Evolutionary conservation across 805 yeast genomes (phyloP), one percentile per base, ranked within the genome.

Genomic region (Vanderwaltozyma polyspora): DNA sequence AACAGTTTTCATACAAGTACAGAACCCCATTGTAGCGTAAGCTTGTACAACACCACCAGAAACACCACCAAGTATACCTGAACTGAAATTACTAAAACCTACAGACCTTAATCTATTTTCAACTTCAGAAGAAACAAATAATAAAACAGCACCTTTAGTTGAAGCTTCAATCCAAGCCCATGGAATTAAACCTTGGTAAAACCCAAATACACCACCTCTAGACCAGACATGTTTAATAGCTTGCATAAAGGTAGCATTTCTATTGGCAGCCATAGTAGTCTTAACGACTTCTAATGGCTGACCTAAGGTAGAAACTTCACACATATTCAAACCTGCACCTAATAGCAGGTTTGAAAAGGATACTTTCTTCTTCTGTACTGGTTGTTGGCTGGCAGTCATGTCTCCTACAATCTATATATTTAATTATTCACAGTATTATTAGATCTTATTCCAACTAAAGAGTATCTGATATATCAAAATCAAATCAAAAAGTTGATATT

Each of bases 121-220:
- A 34, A 86, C 82, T 57, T 91, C 97, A 30, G 93, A 76, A 30
- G 94, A 79, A 23, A 86, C 95, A 51, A 91, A 91, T 46, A 91
- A 68, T 37, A 91, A 67, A 6, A 87, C 95, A 5, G 97, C 96
- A 58, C 98, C 98, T 60, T 91, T 91, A 25, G 98, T 91, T n/a
- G 95, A 82, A 8, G 95, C 98, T 62, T 89, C 98, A 48, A 91
- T 82, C 96, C 97, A 87, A 6, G 97, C 98, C 98, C 98, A 91
- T 31, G 98, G 98, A 44, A 89, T 87, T 55, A 91, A 69, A 22
- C 98, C 98, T 61, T 91, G 98, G 63, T 87, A 91, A 64, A 87
- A 91, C 0, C 97, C 98, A 19, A 73, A 55, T 13, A 79, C 50
- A 34, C 98, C 98, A 45, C 98, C 98, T 52, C 98, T 76, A 12